These are phyloP conservation scores for Diaporthe australafricana DNA, from an alignment of 2,329 filamentous ascomycete genomes.

Conservation along the genomic window DNA sequence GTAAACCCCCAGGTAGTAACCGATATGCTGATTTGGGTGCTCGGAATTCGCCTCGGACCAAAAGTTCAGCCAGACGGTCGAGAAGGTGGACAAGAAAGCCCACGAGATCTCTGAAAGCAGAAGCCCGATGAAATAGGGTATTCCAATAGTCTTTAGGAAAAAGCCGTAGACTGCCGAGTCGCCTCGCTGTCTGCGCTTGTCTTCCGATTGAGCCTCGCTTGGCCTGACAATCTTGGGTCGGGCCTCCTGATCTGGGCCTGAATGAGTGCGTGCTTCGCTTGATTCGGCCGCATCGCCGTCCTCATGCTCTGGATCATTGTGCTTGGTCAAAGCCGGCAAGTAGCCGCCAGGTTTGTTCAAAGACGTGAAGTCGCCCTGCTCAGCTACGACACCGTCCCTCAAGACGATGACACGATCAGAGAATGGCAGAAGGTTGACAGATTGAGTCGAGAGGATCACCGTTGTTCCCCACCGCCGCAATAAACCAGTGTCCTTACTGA, in stretches of 20 bases:
- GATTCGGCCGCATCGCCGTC: background rate
- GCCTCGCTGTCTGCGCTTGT: constrained; percentile 25
- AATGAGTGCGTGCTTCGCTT: background rate
- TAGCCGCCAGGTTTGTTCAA: constrained; percentile 3
- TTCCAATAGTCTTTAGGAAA: constrained; percentile 1
- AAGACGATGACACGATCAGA: constrained; percentile 8
- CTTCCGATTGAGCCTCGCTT: background rate
- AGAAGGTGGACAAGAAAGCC: constrained; percentile 14
- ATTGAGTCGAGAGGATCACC: constrained; percentile 43
- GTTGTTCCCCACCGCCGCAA: constrained; percentile 51
- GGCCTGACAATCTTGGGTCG: background rate
- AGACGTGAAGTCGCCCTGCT: constrained; percentile 2
- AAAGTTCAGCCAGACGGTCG: constrained; percentile 58
- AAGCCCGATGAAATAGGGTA: background rate
- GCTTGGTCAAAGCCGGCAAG: background rate
- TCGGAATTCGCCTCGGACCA: constrained; percentile 57
- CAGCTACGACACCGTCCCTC: constrained; percentile 10
- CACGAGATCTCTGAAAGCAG: constrained; percentile 1
- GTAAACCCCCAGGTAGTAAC: constrained; percentile 53
- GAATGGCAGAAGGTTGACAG: constrained; percentile 10
- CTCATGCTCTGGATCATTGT: background rate
- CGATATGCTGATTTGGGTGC: constrained; percentile 50
- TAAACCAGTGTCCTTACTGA: constrained; percentile 53
- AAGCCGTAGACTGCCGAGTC: constrained; percentile 4
- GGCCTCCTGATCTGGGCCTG: background rate